Base-by-base conservation (phyloP, 768 basidiomycete species). In the Pleurotus pulmonarius region DNA sequence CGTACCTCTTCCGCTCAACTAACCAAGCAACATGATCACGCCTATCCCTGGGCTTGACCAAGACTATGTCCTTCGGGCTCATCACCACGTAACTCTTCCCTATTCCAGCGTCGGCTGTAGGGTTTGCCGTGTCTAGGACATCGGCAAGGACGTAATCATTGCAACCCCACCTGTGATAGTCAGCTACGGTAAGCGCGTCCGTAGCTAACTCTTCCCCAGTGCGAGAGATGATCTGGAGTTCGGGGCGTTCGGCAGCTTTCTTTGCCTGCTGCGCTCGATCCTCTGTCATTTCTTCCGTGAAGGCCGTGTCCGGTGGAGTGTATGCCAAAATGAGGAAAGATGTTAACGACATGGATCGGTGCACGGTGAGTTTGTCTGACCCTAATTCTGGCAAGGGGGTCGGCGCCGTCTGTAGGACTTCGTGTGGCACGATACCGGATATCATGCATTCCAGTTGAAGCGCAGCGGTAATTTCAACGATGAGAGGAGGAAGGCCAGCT, bases 401-500 rank as follows among this genome's bases (percentile, higher is more conserved):
- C 59, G 63, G 58, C 9, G 63, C 18, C 18, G 58, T 34, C 34
- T 70, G 57, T 3, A 77, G 69, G 45, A 78, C 75, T 1, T 83
- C 83, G 69, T 94, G 91, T 4, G 92, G 89, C 2, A 88, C 82
- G 56, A 99, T 85, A 18, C 95, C 95, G 1, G 94, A 83, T 40
- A 98, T 83, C 92, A 97, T 95, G 67, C 91, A 94, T 68, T 98
- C 97, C 46, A 98, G 76, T 65, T 94, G 88, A 70, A 98, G 93
- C 40, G 92, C 87, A 2, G 90, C 90, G 0, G 91, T 93, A 61
- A 98, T 89, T 64, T 98, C 96, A 52, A 92, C 92, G 39, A 84
- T 69, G 56, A 87, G 78, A 7, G 86, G 84, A 0, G 86, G 78
- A 7, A 78, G 70, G 57, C 77, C 80, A 1, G 79, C 71, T 0